Percentiles rank a stretch among this genome's conserved stretches.
Conservation (phyloP, 75 land plant species). For the Cryptomeria japonica region DNA sequence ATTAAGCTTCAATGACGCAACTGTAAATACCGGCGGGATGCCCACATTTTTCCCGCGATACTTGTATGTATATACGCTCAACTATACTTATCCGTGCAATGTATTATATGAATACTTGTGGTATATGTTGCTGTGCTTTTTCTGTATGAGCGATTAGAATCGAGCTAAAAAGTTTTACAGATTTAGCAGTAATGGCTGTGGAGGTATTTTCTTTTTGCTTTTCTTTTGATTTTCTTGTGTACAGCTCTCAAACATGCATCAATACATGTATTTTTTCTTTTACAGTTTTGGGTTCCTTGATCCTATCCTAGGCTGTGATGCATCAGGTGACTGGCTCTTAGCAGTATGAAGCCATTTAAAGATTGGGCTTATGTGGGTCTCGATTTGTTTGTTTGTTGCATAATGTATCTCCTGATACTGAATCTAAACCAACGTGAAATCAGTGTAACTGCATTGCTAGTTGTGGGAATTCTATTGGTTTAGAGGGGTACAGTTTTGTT, state of each 20-base stretch:
- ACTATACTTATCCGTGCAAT: too few species aligned
- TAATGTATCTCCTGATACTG: neutral
- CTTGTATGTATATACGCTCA: neutral
- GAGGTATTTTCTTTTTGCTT: neutral
- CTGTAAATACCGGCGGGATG: neutral
- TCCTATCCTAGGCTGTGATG: too few species aligned
- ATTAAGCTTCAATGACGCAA: neutral
- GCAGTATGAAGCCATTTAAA: too few species aligned
- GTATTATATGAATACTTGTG: neutral
- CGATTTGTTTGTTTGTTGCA: too few species aligned
- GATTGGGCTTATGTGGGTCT: too few species aligned
- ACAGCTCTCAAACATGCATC: neutral
- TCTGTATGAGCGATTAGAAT: neutral
- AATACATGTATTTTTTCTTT: neutral
- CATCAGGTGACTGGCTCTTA: too few species aligned
- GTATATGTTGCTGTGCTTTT: neutral
- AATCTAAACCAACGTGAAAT: neutral
- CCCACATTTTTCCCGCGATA: neutral
- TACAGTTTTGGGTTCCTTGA: too few species aligned
- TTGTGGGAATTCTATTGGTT: neutral
- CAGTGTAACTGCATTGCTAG: neutral
- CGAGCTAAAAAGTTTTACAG: neutral
- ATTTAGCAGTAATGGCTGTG: neutral
- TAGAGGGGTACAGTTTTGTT: neutral
- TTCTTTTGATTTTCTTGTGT: too few species aligned